Evolutionary conservation across 306 rosid genomes (phyloP), one percentile per base, ranked within the genome.

Genomic region (Casuarina equisetifolia): DNA sequence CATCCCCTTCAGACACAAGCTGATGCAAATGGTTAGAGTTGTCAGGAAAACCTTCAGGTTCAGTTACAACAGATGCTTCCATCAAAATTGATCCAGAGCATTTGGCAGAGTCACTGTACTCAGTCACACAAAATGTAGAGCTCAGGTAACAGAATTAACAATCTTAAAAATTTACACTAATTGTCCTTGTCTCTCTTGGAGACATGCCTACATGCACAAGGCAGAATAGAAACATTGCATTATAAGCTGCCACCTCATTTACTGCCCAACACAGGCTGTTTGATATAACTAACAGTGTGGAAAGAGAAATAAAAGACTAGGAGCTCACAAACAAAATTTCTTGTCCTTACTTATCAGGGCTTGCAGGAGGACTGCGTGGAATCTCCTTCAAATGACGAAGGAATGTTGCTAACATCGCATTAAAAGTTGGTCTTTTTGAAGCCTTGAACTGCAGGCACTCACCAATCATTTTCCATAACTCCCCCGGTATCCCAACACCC

Each of bases 401-500:
- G 79, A 95, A 95, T 76, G 86, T 89, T 75, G 97, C 91, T 54
- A 95, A 78, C 94, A 95, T 95, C 63, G 93, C 91, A 79, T 76
- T 91, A 79, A 95, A 95, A 64, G 94, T 89, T 50, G 99, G 99
- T 76, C 99, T 88, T 90, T 77, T 89, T 53, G 97, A 78, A 66
- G 97, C 90, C 84, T 92, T 95, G 90, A 91, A 92, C 83, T 91
- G 97, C 87, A 95, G 83, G 87, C 99, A 95, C 83, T 95, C 99
- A 49, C 99, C 99, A 76, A 95, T 92, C 99, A 92, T 95, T 85
- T 89, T 95, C 99, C 99, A 95, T 88, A 92, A 82, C 74, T 92
- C 99, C 76, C 99, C 88, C 0, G 99, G 99, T 72, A 95, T 95
- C 38, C 99, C 99, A 82, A 92, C 99, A 71, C 99, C 99, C 78